phyloP scores from a whole-genome alignment of 371 early-diverging fungal species.

The Smittium mucronatum region DNA sequence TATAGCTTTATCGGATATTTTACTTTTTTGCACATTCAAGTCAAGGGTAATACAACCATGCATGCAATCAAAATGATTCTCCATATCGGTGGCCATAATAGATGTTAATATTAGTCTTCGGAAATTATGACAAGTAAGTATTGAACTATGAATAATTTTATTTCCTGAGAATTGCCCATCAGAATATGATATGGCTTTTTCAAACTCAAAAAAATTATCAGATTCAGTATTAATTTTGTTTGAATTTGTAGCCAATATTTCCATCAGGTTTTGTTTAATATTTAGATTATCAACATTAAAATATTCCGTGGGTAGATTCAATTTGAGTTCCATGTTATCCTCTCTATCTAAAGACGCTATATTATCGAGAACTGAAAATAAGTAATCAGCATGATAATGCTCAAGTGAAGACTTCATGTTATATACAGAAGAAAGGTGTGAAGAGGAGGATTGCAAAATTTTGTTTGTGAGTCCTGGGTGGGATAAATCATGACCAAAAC shows the following conservation, averaged over 20 bases:
- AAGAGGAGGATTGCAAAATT: constrained; percentile 58
- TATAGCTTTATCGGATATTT: constrained; percentile 18
- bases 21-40: constrained; percentile 27
- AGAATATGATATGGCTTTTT: too few relatives aligned
- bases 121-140: constrained; percentile 30
- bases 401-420: constrained; percentile 88
- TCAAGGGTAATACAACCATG: constrained; percentile 44
- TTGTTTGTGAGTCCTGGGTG: constrained; percentile 78
- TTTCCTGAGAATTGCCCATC: constrained; percentile 15
- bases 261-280: background rate
- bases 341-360: constrained; percentile 16
- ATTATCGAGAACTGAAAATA: constrained; percentile 65
- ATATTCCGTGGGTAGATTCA: constrained; percentile 4
- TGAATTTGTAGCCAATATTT: background rate
- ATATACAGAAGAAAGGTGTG: constrained; percentile 78
- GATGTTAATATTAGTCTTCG: constrained; percentile 13
- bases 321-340: constrained; percentile 20
- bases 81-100: constrained; percentile 77
- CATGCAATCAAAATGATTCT: constrained; percentile 66
- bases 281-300: background rate
- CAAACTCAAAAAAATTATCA: too few relatives aligned
- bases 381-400: constrained; percentile 79
- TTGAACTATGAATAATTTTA: constrained; percentile 53
- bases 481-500: constrained; percentile 72
- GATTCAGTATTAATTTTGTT: background rate